Base-by-base conservation (phyloP, 306 rosid genomes). In the Malus fusca region DNA sequence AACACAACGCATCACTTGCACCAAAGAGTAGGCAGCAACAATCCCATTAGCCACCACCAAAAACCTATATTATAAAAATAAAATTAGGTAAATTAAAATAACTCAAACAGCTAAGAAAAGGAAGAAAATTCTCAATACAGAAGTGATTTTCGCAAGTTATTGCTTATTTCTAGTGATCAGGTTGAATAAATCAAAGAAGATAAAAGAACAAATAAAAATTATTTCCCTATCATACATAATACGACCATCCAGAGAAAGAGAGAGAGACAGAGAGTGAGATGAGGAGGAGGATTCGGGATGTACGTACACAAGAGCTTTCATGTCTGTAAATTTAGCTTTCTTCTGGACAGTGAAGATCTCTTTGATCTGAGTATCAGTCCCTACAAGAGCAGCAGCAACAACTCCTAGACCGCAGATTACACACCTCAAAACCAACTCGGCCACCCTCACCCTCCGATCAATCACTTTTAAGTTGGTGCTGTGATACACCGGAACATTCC, bases 291-390 rank as follows among this genome's bases (percentile, higher is more conserved):
- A n/a, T 58, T 30, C 28, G 44, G 58, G 71, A 23, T 28, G 11
- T 63, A 23, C 98, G 88, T 63, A 23, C 98, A 90, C 96, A 68
- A 95, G 91, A 79, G 96, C 87, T 84, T 92, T 89, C 96, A 92
- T 88, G 81, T 92, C 97, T 3, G 89, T 88, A 63, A 85, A 95
- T 72, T 79, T 86, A 25, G 98, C 97, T 79, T 78, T 81, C 86
- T 90, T 95, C 80, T 77, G 73, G 85, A 90, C 18, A 9, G 93
- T n/a, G 84, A 95, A 89, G 75, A 95, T 84, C 66, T 62, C 84
- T 60, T 33, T 83, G 81, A 89, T 88, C 80, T 95, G 92, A 19
- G 96, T 60, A 86, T 95, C 98, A 83, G 97, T 90, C 11, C 75
- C 96, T 52, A 95, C 84, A 82, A 95, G 97, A 83, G 92, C 84